Base-by-base conservation (phyloP, 179 eudicot genomes). In the Gypsophila paniculata region DNA sequence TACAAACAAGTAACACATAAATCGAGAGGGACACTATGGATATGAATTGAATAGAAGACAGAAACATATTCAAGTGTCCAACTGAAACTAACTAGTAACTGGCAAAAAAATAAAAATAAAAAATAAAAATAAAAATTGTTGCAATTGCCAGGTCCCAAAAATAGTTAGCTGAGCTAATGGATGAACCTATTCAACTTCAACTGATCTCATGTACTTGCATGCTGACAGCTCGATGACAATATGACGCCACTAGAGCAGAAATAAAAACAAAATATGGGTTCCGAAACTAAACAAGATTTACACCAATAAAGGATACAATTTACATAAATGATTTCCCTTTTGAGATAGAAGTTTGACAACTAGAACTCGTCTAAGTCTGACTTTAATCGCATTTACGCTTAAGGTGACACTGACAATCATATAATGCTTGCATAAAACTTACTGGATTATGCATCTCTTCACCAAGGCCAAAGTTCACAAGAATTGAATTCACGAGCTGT, bases 381-480 rank as follows among this genome's bases (percentile, higher is more conserved):
- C 51, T 38, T 38, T 42, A 64, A 44, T 64, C 29, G 18, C 51
- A 5, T n/a, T 39, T 48, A 21, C 38, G 26, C 51, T 19, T 39
- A 23, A 36, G 22, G 34, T 51, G 18, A 51, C 61, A 57, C 29
- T 57, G 38, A 60, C 64, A 60, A 25, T 4, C 64, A 25, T 26
- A 11, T 11, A 4, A 62, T 2, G 36, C 6, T 17, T 32, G 32
- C 22, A 64, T 34, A 72, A 26, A 68, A 78, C 93, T 89, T 85
- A 91, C 98, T n/a, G 97, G 93, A 79, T 83, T 91, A 76, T 89
- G 92, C 97, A 93, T 83, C 86, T 93, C 98, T 77, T 93, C 89
- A 71, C 90, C 81, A 75, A 93, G 76, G 65, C 97, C 98, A 79
- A 93, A 88, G 79, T 83, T 91, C 59, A 81, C 76, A n/a, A 93